Percentiles rank a stretch among this genome's conserved stretches.
These are phyloP conservation scores for Monilinia vaccinii-corymbosi DNA, from an alignment of 2,329 filamentous ascomycete genomes.

Conservation along the genomic window DNA sequence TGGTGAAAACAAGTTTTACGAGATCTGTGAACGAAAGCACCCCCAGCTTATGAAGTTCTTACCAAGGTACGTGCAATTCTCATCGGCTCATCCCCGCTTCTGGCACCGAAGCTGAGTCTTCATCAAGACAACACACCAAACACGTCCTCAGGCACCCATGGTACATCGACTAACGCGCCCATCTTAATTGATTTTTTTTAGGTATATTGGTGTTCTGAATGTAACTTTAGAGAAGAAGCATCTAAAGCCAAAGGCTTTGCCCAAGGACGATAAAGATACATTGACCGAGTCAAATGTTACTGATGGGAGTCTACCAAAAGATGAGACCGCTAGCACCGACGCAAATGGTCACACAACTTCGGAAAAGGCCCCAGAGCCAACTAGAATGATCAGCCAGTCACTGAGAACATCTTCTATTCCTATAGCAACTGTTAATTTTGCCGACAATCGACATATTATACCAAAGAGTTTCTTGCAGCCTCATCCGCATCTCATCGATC, in stretches of 20 bases:
- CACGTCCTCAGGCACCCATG: neutral
- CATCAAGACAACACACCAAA: constrained; percentile 14
- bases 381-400: constrained; percentile 60
- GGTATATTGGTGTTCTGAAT: constrained; percentile 94
- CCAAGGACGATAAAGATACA: constrained; percentile 40
- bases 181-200: constrained; percentile 33
- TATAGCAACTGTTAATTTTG: constrained; percentile 84
- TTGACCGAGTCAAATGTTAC: constrained; percentile 12
- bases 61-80: constrained; percentile 53
- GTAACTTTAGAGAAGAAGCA: constrained; percentile 85
- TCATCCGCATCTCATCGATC: constrained; percentile 37
- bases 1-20: constrained; percentile 97
- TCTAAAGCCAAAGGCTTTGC: constrained; percentile 49
- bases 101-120: constrained; percentile 23
- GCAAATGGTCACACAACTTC: constrained; percentile 11
- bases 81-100: constrained; percentile 23
- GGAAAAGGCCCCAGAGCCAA: constrained; percentile 27
- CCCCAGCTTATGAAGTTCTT: constrained; percentile 84
- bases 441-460: constrained; percentile 89
- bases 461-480: constrained; percentile 69
- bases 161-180: constrained; percentile 15
- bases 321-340: constrained; percentile 5
- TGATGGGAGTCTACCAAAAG: constrained; percentile 14
- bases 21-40: constrained; percentile 86
- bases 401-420: constrained; percentile 55